Conservation (phyloP, 176 grass and related monocot genomes). For the Phoenix dactylifera region DNA sequence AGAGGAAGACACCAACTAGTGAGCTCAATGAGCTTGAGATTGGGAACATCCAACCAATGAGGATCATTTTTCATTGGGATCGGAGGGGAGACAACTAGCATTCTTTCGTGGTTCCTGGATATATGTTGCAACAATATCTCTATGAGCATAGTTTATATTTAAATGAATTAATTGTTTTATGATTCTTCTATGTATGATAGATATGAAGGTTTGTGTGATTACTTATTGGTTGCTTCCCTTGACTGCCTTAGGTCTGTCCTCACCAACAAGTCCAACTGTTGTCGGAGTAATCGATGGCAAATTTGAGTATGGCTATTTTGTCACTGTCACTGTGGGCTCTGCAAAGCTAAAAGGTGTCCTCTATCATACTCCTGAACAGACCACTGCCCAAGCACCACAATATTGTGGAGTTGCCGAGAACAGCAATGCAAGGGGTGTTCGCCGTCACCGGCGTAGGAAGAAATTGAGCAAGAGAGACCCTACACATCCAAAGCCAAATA, state of each 20-base stretch:
- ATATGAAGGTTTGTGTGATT: not conserved
- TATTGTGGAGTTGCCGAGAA: slow-evolving; percentile 26
- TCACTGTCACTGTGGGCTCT: slow-evolving; percentile 67
- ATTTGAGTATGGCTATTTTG: slow-evolving; percentile 86
- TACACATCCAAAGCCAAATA: slow-evolving; percentile 79
- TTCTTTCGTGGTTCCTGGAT: no score
- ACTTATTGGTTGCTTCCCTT: slow-evolving; percentile 7
- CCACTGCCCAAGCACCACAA: slow-evolving; percentile 12
- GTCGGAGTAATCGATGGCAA: slow-evolving; percentile 80
- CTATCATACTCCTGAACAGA: slow-evolving; percentile 51
- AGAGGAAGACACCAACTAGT: no score
- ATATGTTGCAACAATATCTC: no score
- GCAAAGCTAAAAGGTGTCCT: slow-evolving; percentile 66
- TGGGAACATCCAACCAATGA: no score
- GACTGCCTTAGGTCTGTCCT: slow-evolving; percentile 20
- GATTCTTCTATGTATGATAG: no score
- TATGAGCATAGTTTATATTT: no score
- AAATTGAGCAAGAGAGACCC: slow-evolving; percentile 75
- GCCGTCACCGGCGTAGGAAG: slow-evolving; percentile 36
- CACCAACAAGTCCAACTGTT: slow-evolving; percentile 31
- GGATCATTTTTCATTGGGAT: no score
- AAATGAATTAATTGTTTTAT: no score
- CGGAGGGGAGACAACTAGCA: no score
- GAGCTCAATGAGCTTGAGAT: no score
- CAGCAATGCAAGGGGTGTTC: slow-evolving; percentile 26